These are phyloP conservation scores for Leptographium flavum DNA, from an alignment of 2,329 filamentous ascomycete genomes.

Conservation along the genomic window DNA sequence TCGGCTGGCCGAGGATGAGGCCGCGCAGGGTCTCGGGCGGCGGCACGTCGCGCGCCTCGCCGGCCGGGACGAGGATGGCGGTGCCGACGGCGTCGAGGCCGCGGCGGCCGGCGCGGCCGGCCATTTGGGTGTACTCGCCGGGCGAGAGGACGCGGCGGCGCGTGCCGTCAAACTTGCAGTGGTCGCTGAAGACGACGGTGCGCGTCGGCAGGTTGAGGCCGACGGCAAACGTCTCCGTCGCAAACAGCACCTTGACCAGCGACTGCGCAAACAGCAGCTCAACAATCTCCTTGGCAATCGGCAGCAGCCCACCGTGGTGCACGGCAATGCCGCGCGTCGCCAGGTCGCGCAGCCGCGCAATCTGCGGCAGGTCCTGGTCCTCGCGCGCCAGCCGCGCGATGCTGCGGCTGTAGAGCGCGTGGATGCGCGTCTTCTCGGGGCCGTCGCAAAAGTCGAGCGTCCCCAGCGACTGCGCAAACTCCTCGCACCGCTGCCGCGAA, in stretches of 20 bases:
- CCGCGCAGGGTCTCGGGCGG: conserved; percentile 69
- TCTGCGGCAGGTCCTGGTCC: conserved; percentile 82
- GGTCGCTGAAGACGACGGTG: conserved; percentile 95
- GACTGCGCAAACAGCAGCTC: conserved; percentile 94
- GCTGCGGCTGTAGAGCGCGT: conserved; percentile 95
- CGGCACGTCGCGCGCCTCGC: conserved; percentile 70
- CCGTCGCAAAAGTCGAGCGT: conserved; percentile 94
- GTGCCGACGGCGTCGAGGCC: conserved; percentile 86
- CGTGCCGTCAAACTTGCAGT: conserved; percentile 89
- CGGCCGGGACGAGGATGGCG: conserved; percentile 83
- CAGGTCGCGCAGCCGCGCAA: conserved; percentile 72
- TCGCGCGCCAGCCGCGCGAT: conserved; percentile 82
- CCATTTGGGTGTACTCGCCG: conserved; percentile 98
- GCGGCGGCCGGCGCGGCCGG: conserved; percentile 81
- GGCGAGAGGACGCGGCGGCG: conserved; percentile 81
- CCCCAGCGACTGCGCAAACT: conserved; percentile 87
- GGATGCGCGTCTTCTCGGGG: conserved; percentile 86
- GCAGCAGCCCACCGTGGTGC: conserved; percentile 84
- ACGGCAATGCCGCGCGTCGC: conserved; percentile 84
- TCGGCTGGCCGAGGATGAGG: conserved; percentile 94
- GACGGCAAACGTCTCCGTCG: conserved; percentile 98
- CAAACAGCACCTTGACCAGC: conserved; percentile 90
- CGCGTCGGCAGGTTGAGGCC: conserved; percentile 88
- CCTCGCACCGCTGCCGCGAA: conserved; percentile 93
- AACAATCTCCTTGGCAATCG: conserved; percentile 95